Evolutionary conservation across 345 rosid species (phyloP).

Genomic region (Aquilaria malaccensis): DNA sequence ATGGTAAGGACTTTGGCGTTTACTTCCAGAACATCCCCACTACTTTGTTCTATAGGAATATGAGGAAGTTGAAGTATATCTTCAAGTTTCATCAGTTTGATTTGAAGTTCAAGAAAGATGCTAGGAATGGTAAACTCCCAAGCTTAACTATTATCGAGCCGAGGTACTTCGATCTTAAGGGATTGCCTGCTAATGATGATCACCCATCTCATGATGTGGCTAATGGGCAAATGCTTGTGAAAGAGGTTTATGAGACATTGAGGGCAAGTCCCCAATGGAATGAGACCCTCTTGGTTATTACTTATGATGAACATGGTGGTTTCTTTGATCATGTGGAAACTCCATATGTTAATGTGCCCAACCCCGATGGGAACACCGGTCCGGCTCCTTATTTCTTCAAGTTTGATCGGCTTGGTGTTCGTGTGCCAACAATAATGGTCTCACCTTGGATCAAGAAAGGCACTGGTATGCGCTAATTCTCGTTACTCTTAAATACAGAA

Average conservation of each 20-base stretch:
- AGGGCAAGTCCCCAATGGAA: constrained; percentile 95
- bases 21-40: constrained; percentile 81
- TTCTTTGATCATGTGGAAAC: constrained; percentile 91
- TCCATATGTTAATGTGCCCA: constrained; percentile 67
- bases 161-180: constrained; percentile 71
- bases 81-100: constrained; percentile 61
- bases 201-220: constrained; percentile 97
- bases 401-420: constrained; percentile 90
- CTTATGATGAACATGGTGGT: constrained; percentile 96
- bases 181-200: constrained; percentile 77
- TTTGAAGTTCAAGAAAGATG: constrained; percentile 62
- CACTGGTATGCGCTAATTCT: constrained; percentile 42
- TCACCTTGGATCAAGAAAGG: constrained; percentile 98
- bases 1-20: constrained; percentile 55
- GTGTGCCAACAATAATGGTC: constrained; percentile 86
- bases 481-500: neutral
- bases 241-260: constrained; percentile 82
- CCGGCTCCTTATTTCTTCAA: constrained; percentile 90
- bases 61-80: constrained; percentile 77
- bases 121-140: constrained; percentile 65
- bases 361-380: constrained; percentile 87
- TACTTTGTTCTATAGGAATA: constrained; percentile 74
- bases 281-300: constrained; percentile 72
- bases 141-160: constrained; percentile 80
- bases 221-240: constrained; percentile 67